Evolutionary conservation across 495 filamentous ascomycete genomes (phyloP).

Genomic region (Annulohypoxylon bovei): DNA sequence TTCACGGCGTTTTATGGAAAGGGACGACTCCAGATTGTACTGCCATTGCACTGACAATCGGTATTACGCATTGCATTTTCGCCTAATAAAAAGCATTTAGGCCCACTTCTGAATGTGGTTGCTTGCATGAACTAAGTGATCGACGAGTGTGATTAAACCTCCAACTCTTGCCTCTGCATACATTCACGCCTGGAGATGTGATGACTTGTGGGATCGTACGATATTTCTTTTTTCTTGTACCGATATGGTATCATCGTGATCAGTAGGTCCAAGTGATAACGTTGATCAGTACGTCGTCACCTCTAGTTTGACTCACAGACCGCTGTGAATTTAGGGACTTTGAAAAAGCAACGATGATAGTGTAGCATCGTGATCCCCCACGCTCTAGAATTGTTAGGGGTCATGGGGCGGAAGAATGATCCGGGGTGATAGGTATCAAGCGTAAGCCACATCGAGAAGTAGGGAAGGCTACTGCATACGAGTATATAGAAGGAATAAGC

Average conservation of each 20-base stretch:
- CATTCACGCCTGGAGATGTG: background rate
- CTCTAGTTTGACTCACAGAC: background rate
- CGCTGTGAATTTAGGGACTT: background rate
- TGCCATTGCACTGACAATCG: background rate
- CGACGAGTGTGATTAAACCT: background rate
- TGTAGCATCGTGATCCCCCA: background rate
- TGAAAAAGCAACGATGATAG: background rate
- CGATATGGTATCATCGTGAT: background rate
- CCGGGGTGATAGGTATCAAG: too few relatives aligned
- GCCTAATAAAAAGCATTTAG: constrained; percentile 20
- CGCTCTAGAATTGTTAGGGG: background rate
- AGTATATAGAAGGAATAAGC: background rate
- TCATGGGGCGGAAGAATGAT: background rate
- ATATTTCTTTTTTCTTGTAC: background rate
- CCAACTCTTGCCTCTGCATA: background rate
- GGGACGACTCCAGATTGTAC: constrained; percentile 17
- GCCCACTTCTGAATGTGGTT: background rate
- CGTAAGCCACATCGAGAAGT: background rate
- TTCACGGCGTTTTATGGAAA: constrained; percentile 27
- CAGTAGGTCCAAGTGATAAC: background rate
- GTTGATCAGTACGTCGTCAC: background rate
- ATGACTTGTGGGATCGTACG: background rate
- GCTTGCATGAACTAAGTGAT: background rate
- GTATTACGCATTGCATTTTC: background rate
- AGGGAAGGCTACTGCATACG: background rate